Base-by-base conservation (phyloP, 208 protist genomes). In the Leishmania tarentolae region DNA sequence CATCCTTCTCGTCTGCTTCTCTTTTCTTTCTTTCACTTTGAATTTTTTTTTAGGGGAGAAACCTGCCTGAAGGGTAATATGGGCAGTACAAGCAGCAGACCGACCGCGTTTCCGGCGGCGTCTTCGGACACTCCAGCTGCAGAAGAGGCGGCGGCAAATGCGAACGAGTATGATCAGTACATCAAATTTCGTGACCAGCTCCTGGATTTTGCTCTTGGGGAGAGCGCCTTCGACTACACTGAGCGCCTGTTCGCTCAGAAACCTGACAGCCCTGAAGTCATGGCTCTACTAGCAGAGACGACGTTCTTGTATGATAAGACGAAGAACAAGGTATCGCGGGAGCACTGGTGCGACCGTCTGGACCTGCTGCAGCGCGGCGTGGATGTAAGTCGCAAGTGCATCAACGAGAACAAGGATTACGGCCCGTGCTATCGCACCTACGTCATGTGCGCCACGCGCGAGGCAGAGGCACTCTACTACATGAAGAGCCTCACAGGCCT, bases 351-450 rank as follows among this genome's bases (percentile, higher is more conserved):
- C 71, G 94, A 97, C 75, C 90, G 94, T 11, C 84, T 97, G 37
- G 94, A 97, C 72, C 88, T 97, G 8, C 83, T 97, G 37, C 94
- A 97, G 82, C 90, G 91, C 57, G 94, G 90, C 57, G 90, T 97
- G 24, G 94, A 97, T 75, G 92, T 95, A n/a, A 97, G 91, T 81
- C 89, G 92, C 61, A 95, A 95, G 84, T 97, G 94, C 84, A 93
- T 97, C 66, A 93, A 95, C 52, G 92, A 97, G 79, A 91, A 97
- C 84, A 89, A 86, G 21, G 84, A 94, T 31, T 95, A 95, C 78
- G 91, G 91, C 19, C 94, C 92, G 69, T 97, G 94, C 84, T 95
- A 94, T 85, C 90, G 94, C 81, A 92, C 90, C 77, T 95, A 95
- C 75, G 92, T 95, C 44, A 79, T 97, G 82, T 93, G 88, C 76